Evolutionary conservation across 129 eudicot genomes (phyloP), one percentile per base, ranked within the genome.

Genomic region (Flaveria ramosissima): DNA sequence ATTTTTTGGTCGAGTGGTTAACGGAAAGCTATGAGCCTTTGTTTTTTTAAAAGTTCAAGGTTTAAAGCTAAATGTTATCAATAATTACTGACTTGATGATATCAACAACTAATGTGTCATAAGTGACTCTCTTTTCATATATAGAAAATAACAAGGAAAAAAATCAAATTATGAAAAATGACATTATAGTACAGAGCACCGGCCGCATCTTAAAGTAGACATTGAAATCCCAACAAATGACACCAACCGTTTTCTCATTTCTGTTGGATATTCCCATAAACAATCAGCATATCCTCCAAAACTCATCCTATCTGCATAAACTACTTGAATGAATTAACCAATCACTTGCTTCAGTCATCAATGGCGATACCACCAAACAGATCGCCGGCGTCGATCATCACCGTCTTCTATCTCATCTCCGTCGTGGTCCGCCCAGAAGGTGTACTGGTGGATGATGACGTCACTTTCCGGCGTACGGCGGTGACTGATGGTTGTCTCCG

Each of bases 401-500:
- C 66, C 30, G 14, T 74, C 57, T 47, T 80, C 53, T n/a, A 45
- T 56, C 65, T 80, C 13, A 21, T 73, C 1, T 55, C 46, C 26
- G 32, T 67, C 70, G 36, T 46, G 21, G 82, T 43, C 63, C 39
- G 82, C 50, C 61, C 79, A 61, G 32, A 76, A 12, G 71, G 61
- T 8, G 47, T 59, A 5, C 62, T 65, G 20, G 73, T 17, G 24
- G 79, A 15, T 9, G 68, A 78, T 13, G 64, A 46, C 12, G 69
- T 68, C n/a, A 60, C 51, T 53, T 65, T 71, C 45, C 83, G 71
- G 47, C 76, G 45, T 19, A 50, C 82, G 41, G 32, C 76, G 70
- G 20, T 63, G 20, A 61, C 9, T 67, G 80, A 23, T 70, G 79
- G 77, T 57, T 66, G 51, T 64, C 74, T 92, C 16, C 85, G 64